Conservation (phyloP, 805 yeast genomes). For the Zygotorulaspora danielsina region DNA sequence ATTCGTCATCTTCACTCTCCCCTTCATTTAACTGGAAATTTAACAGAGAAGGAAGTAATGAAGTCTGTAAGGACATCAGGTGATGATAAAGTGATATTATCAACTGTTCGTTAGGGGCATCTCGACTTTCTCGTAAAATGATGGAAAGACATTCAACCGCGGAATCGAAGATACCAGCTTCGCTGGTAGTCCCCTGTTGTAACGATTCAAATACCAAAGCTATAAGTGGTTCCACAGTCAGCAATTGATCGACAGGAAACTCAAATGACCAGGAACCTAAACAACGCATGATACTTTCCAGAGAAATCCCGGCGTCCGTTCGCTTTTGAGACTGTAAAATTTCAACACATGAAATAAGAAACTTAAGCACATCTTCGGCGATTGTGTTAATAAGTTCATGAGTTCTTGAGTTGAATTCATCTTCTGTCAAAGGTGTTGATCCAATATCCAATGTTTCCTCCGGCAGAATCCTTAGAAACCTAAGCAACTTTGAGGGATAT, state of each 20-base stretch:
- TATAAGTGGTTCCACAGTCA: conserved; percentile 60
- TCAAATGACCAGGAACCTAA: conserved; percentile 89
- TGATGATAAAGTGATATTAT: conserved; percentile 66
- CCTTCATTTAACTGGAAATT: conserved; percentile 21
- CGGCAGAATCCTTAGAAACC: conserved; percentile 81
- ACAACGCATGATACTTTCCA: conserved; percentile 57
- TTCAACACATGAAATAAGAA: conserved; percentile 48
- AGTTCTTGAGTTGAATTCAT: conserved; percentile 66
- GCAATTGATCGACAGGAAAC: conserved; percentile 66
- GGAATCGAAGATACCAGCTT: conserved; percentile 63
- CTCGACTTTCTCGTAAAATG: conserved; percentile 76
- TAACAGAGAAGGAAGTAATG: conserved; percentile 39
- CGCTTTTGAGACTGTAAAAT: conserved; percentile 33
- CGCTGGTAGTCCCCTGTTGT: conserved; percentile 37
- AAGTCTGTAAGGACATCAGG: conserved; percentile 56
- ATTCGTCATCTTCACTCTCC: conserved; percentile 53
- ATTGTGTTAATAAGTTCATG: conserved; percentile 59
- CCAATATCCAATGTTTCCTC: conserved; percentile 82
- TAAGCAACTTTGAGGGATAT: conserved; percentile 51
- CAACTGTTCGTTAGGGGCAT: conserved; percentile 57
- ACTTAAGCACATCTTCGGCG: conserved; percentile 60
- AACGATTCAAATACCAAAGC: conserved; percentile 63
- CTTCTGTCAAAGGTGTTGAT: conserved; percentile 73
- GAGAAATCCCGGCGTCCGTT: conserved; percentile 22
- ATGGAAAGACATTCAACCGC: conserved; percentile 85